These are phyloP conservation scores for Epicoccum nigrum DNA, from an alignment of 2,329 filamentous ascomycete species.

Conservation along the genomic window DNA sequence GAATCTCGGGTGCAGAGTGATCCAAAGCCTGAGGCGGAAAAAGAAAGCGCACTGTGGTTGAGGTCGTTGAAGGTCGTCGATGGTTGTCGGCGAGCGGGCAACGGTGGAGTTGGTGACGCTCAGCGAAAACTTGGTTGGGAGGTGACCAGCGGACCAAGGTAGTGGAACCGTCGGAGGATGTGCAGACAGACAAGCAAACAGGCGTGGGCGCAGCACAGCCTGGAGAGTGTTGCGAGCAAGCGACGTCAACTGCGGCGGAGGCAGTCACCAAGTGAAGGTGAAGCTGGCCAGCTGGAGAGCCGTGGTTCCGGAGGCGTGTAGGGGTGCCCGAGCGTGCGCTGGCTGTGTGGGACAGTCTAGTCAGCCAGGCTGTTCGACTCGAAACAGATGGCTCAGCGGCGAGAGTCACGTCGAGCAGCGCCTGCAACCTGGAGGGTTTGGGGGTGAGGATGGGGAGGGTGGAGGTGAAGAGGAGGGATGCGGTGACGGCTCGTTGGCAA, in stretches of 20 bases:
- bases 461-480: constrained; percentile 18
- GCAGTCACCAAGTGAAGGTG: constrained; percentile 14
- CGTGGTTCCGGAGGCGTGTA: constrained; percentile 21
- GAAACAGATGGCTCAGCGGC: constrained; percentile 26
- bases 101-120: constrained; percentile 6
- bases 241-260: constrained; percentile 9
- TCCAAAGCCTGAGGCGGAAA: constrained; percentile 14
- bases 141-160: constrained; percentile 13
- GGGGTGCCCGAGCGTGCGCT: constrained; percentile 24
- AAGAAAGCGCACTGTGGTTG: constrained; percentile 10
- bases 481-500: constrained; percentile 11
- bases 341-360: constrained; percentile 14
- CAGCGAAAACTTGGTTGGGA: constrained; percentile 2
- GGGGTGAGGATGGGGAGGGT: constrained; percentile 13
- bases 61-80: no score
- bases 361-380: constrained; percentile 29
- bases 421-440: constrained; percentile 25
- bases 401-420: constrained; percentile 27
- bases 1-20: constrained; percentile 20
- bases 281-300: constrained; percentile 17
- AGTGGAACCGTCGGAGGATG: neutral
- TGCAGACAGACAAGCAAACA: constrained; percentile 6
- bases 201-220: constrained; percentile 21
- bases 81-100: constrained; percentile 9
- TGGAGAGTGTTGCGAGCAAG: constrained; percentile 6